Conservation (phyloP, 306 rosid genomes). For the barrel medic (Medicago truncatula) region MtrunA17r5.0-ANR NC_053044.1:11063501-11064000, state of each 20-base stretch:
- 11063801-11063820: slow-evolving; percentile 39
- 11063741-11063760: slow-evolving; percentile 33
- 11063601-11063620: slow-evolving; percentile 31
- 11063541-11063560: slow-evolving; percentile 19
- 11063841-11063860: slow-evolving; percentile 46
- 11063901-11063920: slow-evolving; percentile 40
- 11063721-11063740: slow-evolving; percentile 38
- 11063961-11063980: slow-evolving; percentile 33
- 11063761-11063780: slow-evolving; percentile 34
- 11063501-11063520: slow-evolving; percentile 42
- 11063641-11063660: slow-evolving; percentile 41
- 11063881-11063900: slow-evolving; percentile 37
- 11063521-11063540: slow-evolving; percentile 30
- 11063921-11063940: slow-evolving; percentile 6
- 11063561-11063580: slow-evolving; percentile 17
- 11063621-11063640: slow-evolving; percentile 34
- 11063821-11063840: slow-evolving; percentile 43
- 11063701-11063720: slow-evolving; percentile 26
- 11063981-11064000: slow-evolving; percentile 40
- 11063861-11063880: slow-evolving; percentile 47
- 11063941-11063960: slow-evolving; percentile 32
- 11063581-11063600: slow-evolving; percentile 36
- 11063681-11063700: slow-evolving; percentile 10
- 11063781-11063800: slow-evolving; percentile 30
- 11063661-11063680: slow-evolving; percentile 34